Evolutionary conservation across 2,329 filamentous ascomycete genomes (phyloP).

Genomic region (Exutisphaerella laricina): DNA sequence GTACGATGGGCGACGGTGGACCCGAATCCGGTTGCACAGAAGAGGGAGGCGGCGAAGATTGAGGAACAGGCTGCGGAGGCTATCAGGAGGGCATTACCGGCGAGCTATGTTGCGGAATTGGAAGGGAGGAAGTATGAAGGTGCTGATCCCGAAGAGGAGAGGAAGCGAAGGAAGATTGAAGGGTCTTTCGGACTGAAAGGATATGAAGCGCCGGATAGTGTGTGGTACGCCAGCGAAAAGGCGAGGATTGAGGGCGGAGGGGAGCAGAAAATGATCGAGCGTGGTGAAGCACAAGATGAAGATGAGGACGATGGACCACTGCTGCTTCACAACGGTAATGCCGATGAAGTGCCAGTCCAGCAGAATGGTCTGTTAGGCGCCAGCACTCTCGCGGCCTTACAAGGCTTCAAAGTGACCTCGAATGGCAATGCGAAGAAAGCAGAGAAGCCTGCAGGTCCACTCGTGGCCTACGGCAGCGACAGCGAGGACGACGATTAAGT

Average conservation of each 20-base stretch:
- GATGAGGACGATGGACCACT: conserved; percentile 32
- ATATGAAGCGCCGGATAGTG: conserved; percentile 88
- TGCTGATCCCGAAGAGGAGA: conserved; percentile 64
- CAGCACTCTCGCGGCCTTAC: conserved; percentile 74
- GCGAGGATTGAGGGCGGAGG: conserved; percentile 59
- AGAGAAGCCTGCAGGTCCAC: conserved; percentile 57
- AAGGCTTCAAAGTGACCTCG: conserved; percentile 45
- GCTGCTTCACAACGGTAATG: conserved; percentile 43
- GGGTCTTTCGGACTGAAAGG: conserved; percentile 82
- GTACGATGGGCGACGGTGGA: conserved; percentile 96
- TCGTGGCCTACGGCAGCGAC: conserved; percentile 88
- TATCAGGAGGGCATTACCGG: conserved; percentile 78
- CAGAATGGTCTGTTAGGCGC: conserved; percentile 69
- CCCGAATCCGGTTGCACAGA: conserved; percentile 91
- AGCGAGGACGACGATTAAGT: conserved; percentile 59
- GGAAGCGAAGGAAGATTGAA: conserved; percentile 84
- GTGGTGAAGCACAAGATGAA: conserved; percentile 13
- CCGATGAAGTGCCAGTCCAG: conserved; percentile 30
- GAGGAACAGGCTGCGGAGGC: conserved; percentile 97
- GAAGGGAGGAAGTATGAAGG: conserved; percentile 60
- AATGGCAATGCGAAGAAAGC: conserved; percentile 46
- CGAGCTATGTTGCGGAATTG: conserved; percentile 86
- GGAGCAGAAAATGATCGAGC: conserved; percentile 53
- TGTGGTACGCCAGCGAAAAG: conserved; percentile 81
- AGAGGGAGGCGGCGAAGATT: conserved; percentile 77